Evolutionary conservation across 495 filamentous ascomycete genomes (phyloP), one percentile per base, ranked within the genome.

Genomic region (Trichoderma erinaceum): DNA sequence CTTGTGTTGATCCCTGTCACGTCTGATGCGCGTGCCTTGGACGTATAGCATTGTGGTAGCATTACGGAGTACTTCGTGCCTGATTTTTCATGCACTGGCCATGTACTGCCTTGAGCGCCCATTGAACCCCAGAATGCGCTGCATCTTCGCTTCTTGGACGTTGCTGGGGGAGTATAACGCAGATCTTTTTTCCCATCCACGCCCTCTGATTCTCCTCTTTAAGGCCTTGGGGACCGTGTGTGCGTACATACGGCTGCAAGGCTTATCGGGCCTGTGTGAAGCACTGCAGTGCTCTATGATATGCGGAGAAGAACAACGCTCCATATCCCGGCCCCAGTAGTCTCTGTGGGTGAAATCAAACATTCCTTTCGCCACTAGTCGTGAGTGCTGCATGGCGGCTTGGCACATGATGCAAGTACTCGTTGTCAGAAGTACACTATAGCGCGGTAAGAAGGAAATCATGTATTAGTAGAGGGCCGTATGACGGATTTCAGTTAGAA

Each of bases 81-180:
- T 61, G 25, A 7, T 25, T 61, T 13, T 4, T 61, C 13, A 29
- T 23, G 23, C 56, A 32, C 56, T 61, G 56, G 25, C 56, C 56
- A 61, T 15, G 56, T 61, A 32, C 35, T 61, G 56, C 25, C 56
- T 29, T 61, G 56, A 61, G 56, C 56, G 56, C 25, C 5, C 27
- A 27, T 32, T 16, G 56, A 61, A 61, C 56, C 56, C 56, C 56
- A 61, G 56, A 61, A 7, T 61, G n/a, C 4, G 23, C 56, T 61
- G 56, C 25, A 16, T 61, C 11, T 61, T 61, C 56, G 16, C 29
- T 25, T 13, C 56, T 35, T 35, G 56, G 13, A 23, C 56, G 11
- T 61, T 32, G 25, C 27, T 61, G 12, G 10, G 8, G 10, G 25
- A 61, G 23, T 25, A 61, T 11, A 1, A 10, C 56, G 10, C 50